These are phyloP conservation scores for Pseudocohnilembus persalinus DNA, from an alignment of 169 alveolate species.

Conservation along the genomic window DNA sequence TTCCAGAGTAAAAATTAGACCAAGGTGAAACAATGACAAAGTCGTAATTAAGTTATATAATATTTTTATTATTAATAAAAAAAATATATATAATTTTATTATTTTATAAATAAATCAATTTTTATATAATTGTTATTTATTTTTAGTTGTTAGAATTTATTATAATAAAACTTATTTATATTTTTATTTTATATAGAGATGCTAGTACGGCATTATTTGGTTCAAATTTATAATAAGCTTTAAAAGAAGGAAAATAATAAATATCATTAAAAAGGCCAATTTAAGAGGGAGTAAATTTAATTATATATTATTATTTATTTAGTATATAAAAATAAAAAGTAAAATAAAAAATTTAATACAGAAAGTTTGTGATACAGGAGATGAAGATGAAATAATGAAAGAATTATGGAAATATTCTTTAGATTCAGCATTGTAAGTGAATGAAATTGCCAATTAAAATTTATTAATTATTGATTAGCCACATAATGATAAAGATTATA, in stretches of 20 bases:
- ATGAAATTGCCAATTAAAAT: conserved; percentile 38
- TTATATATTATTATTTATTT: neutral
- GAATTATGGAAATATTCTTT: conserved; percentile 34
- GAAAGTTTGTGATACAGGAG: conserved; percentile 38
- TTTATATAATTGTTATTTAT: too few relatives aligned
- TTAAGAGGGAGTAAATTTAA: neutral
- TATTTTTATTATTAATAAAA: too few relatives aligned
- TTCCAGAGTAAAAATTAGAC: neutral
- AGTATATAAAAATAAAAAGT: neutral
- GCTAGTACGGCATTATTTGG: conserved; percentile 15
- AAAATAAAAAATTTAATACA: neutral
- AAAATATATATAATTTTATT: too few relatives aligned
- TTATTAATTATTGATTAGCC: conserved; percentile 39
- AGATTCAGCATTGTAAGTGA: conserved; percentile 30
- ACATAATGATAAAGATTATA: conserved; percentile 28
- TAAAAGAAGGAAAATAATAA: conserved; percentile 20
- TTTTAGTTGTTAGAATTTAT: too few relatives aligned
- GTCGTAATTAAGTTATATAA: neutral
- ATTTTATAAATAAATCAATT: too few relatives aligned
- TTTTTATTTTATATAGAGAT: neutral
- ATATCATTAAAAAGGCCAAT: conserved; percentile 15
- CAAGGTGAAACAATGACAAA: conserved; percentile 15
- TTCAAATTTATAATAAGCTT: conserved; percentile 10
- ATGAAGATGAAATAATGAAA: conserved; percentile 17
- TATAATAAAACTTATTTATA: conserved; percentile 22